A percentile compares a stretch with the other conserved stretches of the same genome.
Conservation (phyloP, 805 yeast genomes). For the Millerozyma miso region DNA sequence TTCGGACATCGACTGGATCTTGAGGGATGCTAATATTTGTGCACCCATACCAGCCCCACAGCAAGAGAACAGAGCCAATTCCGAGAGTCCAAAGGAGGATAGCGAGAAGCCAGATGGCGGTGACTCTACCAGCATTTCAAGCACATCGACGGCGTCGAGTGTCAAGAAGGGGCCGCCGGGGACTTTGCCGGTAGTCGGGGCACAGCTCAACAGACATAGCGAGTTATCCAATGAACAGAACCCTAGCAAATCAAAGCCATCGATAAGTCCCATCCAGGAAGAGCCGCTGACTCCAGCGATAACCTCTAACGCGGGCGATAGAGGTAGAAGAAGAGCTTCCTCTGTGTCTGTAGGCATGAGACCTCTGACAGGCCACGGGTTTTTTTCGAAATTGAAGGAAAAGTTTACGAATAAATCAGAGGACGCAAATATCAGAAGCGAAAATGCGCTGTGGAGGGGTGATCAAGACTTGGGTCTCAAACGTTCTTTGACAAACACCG, state of each 20-base stretch:
- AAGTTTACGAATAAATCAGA: slow-evolving; percentile 19
- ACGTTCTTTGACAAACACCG: neutral
- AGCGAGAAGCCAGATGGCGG: neutral
- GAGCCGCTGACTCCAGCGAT: slow-evolving; percentile 11
- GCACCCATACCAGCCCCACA: slow-evolving; percentile 1
- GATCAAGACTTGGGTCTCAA: slow-evolving; percentile 11
- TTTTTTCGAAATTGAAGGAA: slow-evolving; percentile 35
- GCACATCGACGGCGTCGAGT: neutral
- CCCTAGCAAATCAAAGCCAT: slow-evolving; percentile 29
- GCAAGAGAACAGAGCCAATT: neutral
- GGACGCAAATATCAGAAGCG: slow-evolving; percentile 1
- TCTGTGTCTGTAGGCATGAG: slow-evolving; percentile 5
- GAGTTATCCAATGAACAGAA: slow-evolving; percentile 31
- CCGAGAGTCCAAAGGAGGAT: neutral
- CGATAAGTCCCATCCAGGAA: slow-evolving; percentile 26
- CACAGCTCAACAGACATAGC: slow-evolving; percentile 22
- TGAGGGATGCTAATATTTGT: slow-evolving; percentile 30
- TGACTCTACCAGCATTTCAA: slow-evolving; percentile 1
- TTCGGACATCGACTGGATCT: slow-evolving; percentile 50
- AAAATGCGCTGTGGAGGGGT: slow-evolving; percentile 13
- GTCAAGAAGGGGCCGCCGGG: neutral
- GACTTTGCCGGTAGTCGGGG: slow-evolving; percentile 8
- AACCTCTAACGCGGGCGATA: neutral
- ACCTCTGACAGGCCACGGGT: slow-evolving; percentile 14
- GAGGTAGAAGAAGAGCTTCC: slow-evolving; percentile 10